Evolutionary conservation across 1,139 yeast species (phyloP).

Genomic region (Debaryomyces subglobosus): DNA sequence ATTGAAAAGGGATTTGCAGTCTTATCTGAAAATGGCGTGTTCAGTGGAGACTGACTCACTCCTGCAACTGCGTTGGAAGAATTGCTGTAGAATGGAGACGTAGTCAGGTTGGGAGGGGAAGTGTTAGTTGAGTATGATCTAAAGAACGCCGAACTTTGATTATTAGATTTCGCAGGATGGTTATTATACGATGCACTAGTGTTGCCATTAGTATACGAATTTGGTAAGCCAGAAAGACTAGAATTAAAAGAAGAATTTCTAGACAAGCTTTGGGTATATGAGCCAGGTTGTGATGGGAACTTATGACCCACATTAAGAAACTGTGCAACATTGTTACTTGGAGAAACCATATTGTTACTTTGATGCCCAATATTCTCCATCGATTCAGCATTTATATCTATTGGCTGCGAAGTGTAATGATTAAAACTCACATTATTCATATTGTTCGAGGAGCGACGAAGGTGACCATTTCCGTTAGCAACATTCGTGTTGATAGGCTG

Average conservation of each 20-base stretch:
- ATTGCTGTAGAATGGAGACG: background rate
- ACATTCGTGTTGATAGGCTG: slow-evolving; percentile 14
- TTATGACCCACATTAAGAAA: slow-evolving; percentile 10
- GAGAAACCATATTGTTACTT: slow-evolving; percentile 7
- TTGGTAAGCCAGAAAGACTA: background rate
- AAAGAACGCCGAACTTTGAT: slow-evolving; percentile 8
- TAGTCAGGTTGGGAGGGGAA: slow-evolving; percentile 14
- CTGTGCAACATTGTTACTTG: slow-evolving; percentile 12
- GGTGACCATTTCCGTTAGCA: slow-evolving; percentile 3
- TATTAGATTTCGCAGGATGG: slow-evolving; percentile 8
- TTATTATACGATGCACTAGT: background rate
- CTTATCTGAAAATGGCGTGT: slow-evolving; percentile 14
- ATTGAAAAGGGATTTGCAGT: slow-evolving; percentile 17
- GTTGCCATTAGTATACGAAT: background rate
- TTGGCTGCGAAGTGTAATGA: slow-evolving; percentile 16
- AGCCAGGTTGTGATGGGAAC: slow-evolving; percentile 4
- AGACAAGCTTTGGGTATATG: background rate
- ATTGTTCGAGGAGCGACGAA: slow-evolving; percentile 3
- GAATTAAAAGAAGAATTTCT: slow-evolving; percentile 1
- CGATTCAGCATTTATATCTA: slow-evolving; percentile 14
- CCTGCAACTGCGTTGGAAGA: background rate
- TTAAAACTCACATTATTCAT: background rate
- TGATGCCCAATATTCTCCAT: background rate
- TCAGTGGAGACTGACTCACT: slow-evolving; percentile 6
- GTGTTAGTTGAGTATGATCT: slow-evolving; percentile 20